These are phyloP conservation scores for Nannochloropsis oceanica DNA, from an alignment of 108 stramenopile genomes.

Conservation along the genomic window DNA sequence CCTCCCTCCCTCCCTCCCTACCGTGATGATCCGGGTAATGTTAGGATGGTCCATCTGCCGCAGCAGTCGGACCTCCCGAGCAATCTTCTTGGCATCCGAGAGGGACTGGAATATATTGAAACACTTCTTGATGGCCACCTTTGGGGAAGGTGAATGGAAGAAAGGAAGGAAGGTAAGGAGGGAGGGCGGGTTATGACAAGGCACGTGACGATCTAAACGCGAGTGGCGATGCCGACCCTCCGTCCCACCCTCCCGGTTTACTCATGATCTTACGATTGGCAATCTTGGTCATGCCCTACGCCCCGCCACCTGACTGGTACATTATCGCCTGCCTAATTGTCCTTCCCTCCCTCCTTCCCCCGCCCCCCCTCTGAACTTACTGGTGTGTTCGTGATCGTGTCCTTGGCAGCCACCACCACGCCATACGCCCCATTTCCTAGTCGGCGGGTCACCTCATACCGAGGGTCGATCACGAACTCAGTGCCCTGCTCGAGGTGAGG, in stretches of 20 bases:
- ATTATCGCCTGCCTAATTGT: not conserved
- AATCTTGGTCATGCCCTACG: not conserved
- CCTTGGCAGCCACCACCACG: not conserved
- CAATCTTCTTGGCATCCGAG: conserved; percentile 17
- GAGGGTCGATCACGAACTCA: not conserved
- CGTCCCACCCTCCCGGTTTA: not conserved
- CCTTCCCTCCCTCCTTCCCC: not conserved
- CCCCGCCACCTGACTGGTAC: not conserved
- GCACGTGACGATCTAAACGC: not conserved
- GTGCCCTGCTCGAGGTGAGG: not conserved
- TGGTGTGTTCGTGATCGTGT: not conserved
- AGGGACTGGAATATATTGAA: conserved; percentile 21
- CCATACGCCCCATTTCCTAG: not conserved
- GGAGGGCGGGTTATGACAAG: not conserved
- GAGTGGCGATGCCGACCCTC: not conserved
- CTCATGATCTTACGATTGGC: not conserved
- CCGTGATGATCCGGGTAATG: not conserved
- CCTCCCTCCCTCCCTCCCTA: not conserved
- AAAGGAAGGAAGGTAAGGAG: not conserved
- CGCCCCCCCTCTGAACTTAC: not conserved
- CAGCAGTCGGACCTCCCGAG: conserved; percentile 48
- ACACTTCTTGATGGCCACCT: conserved; percentile 46
- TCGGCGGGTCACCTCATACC: not conserved
- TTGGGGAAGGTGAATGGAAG: not conserved
- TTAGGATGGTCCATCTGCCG: conserved; percentile 15